Base-by-base conservation (phyloP, 2,329 filamentous ascomycete genomes). In the Colletotrichum truncatum region DNA sequence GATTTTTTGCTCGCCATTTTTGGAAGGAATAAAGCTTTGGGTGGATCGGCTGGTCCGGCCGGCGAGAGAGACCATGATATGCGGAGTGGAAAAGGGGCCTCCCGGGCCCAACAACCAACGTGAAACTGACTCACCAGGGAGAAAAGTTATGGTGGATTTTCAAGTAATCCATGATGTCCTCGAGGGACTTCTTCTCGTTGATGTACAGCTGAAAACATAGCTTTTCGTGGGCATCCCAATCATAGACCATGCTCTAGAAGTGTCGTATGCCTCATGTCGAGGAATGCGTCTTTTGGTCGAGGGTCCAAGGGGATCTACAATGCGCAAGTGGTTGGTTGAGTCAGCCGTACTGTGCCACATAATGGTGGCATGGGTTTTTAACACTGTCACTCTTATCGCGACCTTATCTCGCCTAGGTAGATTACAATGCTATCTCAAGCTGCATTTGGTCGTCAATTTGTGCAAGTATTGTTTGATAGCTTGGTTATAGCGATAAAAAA, bases 111-210 rank as follows among this genome's bases (percentile, higher is more conserved):
- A n/a, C n/a, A n/a, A n/a, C n/a, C 36, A 51, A 65, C 5, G 23
- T n/a, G n/a, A 41, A 26, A 25, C 12, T 9, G 12, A 75, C 83
- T 76, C 81, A 92, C 90, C 89, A 92, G 21, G 92, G 91, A 28
- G 87, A 83, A 76, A 94, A 93, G 67, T 87, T 84, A 80, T 91
- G 83, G 64, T 84, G 81, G 61, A 81, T 81, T 68, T 84, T 87
- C 84, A 93, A 90, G 73, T 89, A 89, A 25, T 89, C 84, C 82
- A 93, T 91, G 41, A 96, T 91, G 69, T 94, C 89, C 71, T 91
- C 88, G 62, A 94, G 80, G 39, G 88, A 87, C 79, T 87, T 90
- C 70, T 88, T 88, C 78, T 96, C 91, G 64, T 89, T 87, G 70
- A 95, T 92, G 72, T 94, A 96, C 73, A 96, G 86, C 69, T 87